Percentiles rank a stretch among this genome's conserved stretches.
Evolutionary conservation across 106 monocot genomes (phyloP).

Genomic region (Hemerocallis citrina): DNA sequence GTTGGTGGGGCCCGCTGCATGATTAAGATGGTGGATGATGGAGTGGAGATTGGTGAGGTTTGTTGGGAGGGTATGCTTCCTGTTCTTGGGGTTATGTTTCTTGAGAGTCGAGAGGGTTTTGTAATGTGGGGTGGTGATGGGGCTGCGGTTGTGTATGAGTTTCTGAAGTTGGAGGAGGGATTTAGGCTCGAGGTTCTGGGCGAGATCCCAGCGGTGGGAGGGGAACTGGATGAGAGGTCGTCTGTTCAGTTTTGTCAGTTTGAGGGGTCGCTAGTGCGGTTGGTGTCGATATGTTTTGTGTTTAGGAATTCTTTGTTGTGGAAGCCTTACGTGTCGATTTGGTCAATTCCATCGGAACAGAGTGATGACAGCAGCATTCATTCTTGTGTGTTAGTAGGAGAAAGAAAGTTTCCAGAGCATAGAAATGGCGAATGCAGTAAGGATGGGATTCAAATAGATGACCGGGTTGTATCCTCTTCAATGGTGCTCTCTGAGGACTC

Average conservation of each 20-base stretch:
- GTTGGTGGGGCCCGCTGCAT: slow-evolving; percentile 28
- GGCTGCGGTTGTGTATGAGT: slow-evolving; percentile 36
- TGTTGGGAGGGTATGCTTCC: slow-evolving; percentile 13
- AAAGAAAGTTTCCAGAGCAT: slow-evolving; percentile 42
- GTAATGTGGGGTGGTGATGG: slow-evolving; percentile 57
- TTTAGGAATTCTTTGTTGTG: slow-evolving; percentile 37
- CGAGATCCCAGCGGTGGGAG: slow-evolving; percentile 34
- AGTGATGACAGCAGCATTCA: not conserved
- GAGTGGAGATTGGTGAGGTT: slow-evolving; percentile 38
- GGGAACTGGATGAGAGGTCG: slow-evolving; percentile 2
- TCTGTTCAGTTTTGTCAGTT: slow-evolving; percentile 44
- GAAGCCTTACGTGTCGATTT: slow-evolving; percentile 54
- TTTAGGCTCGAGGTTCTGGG: slow-evolving; percentile 33
- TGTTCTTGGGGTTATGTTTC: slow-evolving; percentile 45
- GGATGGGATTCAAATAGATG: not conserved
- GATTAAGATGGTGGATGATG: slow-evolving; percentile 40
- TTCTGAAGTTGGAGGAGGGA: slow-evolving; percentile 10
- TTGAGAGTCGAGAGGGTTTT: slow-evolving; percentile 20
- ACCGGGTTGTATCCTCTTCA: slow-evolving; percentile 56
- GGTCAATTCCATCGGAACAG: slow-evolving; percentile 36
- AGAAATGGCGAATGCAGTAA: not conserved
- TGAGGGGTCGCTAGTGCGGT: slow-evolving; percentile 27
- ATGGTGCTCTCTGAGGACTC: slow-evolving; percentile 71
- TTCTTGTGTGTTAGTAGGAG: slow-evolving; percentile 28
- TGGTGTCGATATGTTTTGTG: slow-evolving; percentile 36